Evolutionary conservation across 345 rosid species (phyloP).

Genomic region (Tarenaya hassleriana): DNA sequence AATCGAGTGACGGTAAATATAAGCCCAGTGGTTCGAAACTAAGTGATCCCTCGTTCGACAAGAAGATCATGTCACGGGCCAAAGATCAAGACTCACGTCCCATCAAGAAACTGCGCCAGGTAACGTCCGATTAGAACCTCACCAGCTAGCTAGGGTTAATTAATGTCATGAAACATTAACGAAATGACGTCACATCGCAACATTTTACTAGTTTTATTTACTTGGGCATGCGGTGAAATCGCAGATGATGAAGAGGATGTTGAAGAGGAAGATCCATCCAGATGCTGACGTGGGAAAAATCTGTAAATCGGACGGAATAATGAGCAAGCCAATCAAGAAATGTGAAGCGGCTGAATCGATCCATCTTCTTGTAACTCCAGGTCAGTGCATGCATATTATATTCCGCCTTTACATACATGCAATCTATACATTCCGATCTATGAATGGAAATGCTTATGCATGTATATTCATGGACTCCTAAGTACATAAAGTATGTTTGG

Average conservation of each 20-base stretch:
- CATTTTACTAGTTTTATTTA: slow-evolving; percentile 1
- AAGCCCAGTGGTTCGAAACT: slow-evolving; percentile 21
- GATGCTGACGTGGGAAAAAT: slow-evolving; percentile 45
- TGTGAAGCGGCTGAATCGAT: slow-evolving; percentile 35
- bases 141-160: neutral
- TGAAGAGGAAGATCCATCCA: slow-evolving; percentile 89
- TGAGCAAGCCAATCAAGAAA: slow-evolving; percentile 29
- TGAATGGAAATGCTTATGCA: no score
- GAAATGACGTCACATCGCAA: slow-evolving; percentile 11
- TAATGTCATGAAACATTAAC: neutral
- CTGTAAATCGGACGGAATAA: slow-evolving; percentile 24
- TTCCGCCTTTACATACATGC: no score
- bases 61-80: slow-evolving; percentile 53
- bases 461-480: no score
- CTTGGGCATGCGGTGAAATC: neutral
- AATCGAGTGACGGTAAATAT: slow-evolving; percentile 1
- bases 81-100: slow-evolving; percentile 52
- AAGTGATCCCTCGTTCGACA: slow-evolving; percentile 43
- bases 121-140: slow-evolving; percentile 10
- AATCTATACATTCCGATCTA: no score
- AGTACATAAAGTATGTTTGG: no score
- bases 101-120: slow-evolving; percentile 52
- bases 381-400: slow-evolving; percentile 12
- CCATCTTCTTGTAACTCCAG: slow-evolving; percentile 43
- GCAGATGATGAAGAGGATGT: slow-evolving; percentile 78